These are phyloP conservation scores for Heritiera littoralis DNA, from an alignment of 345 rosid genomes.

Conservation along the genomic window DNA sequence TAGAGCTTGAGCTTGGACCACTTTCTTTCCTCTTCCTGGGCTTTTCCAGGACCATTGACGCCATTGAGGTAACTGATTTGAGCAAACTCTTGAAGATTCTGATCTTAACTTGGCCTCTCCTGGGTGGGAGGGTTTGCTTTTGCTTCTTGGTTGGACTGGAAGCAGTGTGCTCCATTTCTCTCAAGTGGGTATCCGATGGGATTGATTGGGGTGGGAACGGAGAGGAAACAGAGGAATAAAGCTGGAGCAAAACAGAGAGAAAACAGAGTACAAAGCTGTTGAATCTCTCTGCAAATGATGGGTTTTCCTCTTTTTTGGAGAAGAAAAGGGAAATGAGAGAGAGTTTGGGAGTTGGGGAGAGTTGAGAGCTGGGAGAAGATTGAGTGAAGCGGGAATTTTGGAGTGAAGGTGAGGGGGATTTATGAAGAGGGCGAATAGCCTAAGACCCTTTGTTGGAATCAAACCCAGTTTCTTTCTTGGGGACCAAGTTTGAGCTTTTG, in stretches of 20 bases:
- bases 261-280: background rate
- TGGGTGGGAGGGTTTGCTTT: background rate
- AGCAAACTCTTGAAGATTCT: slow-evolving; percentile 2
- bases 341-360: background rate
- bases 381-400: background rate
- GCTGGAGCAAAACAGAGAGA: background rate
- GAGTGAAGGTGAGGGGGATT: background rate
- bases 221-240: background rate
- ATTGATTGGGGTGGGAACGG: background rate
- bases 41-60: background rate
- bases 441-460: background rate
- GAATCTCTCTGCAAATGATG: background rate
- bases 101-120: slow-evolving; percentile 10
- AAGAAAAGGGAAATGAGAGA: background rate
- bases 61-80: background rate
- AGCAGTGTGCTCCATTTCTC: background rate
- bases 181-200: background rate
- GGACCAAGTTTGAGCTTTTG: slow-evolving; percentile 1
- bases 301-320: background rate
- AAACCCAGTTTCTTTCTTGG: background rate
- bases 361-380: background rate
- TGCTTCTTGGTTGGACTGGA: background rate
- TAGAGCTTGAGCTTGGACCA: slow-evolving; percentile 2
- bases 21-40: background rate
- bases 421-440: background rate